phyloP scores from a whole-genome alignment of 345 rosid genomes.

The Litchi chinensis region DNA sequence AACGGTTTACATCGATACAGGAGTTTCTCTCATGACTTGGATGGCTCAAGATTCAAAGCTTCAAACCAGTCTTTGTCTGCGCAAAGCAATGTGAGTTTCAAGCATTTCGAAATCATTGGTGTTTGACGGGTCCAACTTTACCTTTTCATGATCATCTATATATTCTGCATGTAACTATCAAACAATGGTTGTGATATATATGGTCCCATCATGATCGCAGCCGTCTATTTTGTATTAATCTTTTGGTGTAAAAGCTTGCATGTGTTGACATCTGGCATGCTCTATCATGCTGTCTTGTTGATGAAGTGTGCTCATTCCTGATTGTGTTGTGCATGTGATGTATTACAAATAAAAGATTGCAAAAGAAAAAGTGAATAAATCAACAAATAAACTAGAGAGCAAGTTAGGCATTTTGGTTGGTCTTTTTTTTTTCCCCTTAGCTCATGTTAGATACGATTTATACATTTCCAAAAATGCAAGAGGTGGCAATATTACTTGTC shows the following conservation, averaged over 20 bases:
- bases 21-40: not conserved
- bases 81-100: conserved; percentile 33
- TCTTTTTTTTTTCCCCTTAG: not conserved
- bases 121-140: conserved; percentile 46
- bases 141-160: conserved; percentile 17
- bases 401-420: conserved; percentile 25
- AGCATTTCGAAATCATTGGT: conserved; percentile 39
- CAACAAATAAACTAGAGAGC: conserved; percentile 15
- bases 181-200: no score
- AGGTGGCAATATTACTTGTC: not conserved
- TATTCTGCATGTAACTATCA: no score
- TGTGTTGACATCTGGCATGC: not conserved
- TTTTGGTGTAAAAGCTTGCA: not conserved
- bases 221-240: not conserved
- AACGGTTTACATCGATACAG: conserved; percentile 20
- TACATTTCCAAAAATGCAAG: not conserved
- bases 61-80: conserved; percentile 30
- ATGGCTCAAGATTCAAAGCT: conserved; percentile 29
- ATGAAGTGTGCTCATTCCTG: no score
- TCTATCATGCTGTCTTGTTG: not conserved
- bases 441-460: not conserved
- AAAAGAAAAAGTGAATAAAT: not conserved
- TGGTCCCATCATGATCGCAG: not conserved
- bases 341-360: no score
- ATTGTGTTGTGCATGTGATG: no score